phyloP scores from a whole-genome alignment of 345 rosid species.

The Ailanthus altissimus region DNA sequence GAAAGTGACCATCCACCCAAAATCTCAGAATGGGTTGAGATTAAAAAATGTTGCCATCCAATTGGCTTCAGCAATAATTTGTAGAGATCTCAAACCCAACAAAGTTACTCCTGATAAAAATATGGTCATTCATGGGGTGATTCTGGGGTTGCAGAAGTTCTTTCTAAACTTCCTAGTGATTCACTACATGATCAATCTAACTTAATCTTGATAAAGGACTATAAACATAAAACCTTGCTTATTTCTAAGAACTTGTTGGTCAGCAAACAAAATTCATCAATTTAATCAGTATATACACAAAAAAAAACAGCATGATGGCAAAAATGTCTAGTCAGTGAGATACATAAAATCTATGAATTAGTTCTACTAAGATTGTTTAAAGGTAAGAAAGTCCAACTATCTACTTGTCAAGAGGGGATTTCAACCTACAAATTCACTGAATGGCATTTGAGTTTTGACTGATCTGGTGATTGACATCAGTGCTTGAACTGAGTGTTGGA shows the following conservation, averaged over 20 bases:
- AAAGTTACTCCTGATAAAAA: conserved; percentile 9
- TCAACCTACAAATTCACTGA: conserved; percentile 10
- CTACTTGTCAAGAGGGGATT: not conserved
- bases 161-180: not conserved
- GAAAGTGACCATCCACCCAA: not conserved
- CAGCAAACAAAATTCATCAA: not conserved
- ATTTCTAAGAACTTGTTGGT: not conserved
- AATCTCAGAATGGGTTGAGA: not conserved
- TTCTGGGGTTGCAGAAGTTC: conserved; percentile 14
- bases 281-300: not conserved
- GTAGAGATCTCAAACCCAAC: conserved; percentile 17
- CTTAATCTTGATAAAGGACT: conserved; percentile 2
- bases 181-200: not conserved
- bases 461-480: not conserved
- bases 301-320: not conserved
- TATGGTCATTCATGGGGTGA: conserved; percentile 11
- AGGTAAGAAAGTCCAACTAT: conserved; percentile 12
- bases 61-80: conserved; percentile 12
- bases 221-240: not conserved
- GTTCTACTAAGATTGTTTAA: conserved; percentile 15
- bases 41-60: conserved; percentile 4
- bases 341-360: conserved; percentile 18
- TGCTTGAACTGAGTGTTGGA: conserved; percentile 17
- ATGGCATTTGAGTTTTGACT: conserved; percentile 17
- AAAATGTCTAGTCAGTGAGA: not conserved